phyloP scores from a whole-genome alignment of 208 protist genomes.

The Willaertia magna region DNA sequence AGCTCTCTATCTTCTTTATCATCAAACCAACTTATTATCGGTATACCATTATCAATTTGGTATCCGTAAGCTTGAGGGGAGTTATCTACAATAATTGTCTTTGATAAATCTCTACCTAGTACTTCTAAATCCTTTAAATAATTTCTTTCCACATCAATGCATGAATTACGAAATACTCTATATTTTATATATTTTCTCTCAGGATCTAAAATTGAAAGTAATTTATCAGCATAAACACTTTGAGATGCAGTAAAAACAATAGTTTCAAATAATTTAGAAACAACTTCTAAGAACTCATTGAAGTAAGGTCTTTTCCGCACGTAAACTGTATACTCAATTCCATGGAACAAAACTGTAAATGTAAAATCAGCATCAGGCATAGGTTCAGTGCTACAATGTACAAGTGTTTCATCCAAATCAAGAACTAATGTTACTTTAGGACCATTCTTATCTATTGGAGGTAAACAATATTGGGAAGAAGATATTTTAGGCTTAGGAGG shows the following conservation, averaged over 20 bases:
- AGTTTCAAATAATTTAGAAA: slow-evolving; percentile 29
- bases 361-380: slow-evolving; percentile 5
- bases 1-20: slow-evolving; percentile 18
- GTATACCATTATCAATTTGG: slow-evolving; percentile 28
- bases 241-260: slow-evolving; percentile 49
- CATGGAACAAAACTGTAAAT: slow-evolving; percentile 24
- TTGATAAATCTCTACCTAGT: slow-evolving; percentile 29
- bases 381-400: slow-evolving; percentile 20
- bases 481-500: background rate
- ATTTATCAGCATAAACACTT: slow-evolving; percentile 35
- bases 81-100: slow-evolving; percentile 33
- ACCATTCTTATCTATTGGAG: background rate
- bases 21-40: slow-evolving; percentile 19
- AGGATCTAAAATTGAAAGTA: slow-evolving; percentile 38
- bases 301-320: slow-evolving; percentile 31
- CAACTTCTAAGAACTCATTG: slow-evolving; percentile 21
- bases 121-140: slow-evolving; percentile 40
- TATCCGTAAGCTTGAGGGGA: slow-evolving; percentile 34
- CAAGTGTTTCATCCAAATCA: slow-evolving; percentile 29
- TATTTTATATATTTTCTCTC: slow-evolving; percentile 28
- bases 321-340: slow-evolving; percentile 24
- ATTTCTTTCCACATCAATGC: slow-evolving; percentile 31
- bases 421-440: slow-evolving; percentile 17
- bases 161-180: slow-evolving; percentile 34
- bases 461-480: background rate